Conservation (phyloP, 2,329 filamentous ascomycete genomes). For the Fusarium sp. region DNA sequence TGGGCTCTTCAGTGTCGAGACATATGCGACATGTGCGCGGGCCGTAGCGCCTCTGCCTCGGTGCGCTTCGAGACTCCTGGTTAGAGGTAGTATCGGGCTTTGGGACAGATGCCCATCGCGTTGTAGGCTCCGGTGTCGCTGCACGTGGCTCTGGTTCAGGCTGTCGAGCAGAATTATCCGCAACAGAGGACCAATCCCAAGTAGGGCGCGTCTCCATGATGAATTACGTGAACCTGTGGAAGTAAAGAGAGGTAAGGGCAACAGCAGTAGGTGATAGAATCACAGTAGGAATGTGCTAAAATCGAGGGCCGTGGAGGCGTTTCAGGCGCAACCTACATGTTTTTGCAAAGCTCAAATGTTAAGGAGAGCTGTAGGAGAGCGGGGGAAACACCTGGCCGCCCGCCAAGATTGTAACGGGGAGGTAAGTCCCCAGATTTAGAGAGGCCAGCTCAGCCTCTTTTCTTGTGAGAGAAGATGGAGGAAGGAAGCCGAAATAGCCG, state of each 20-base stretch:
- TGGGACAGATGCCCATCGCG: background rate
- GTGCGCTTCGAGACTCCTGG: conserved; percentile 17
- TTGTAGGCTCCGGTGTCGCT: conserved; percentile 1
- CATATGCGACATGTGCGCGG: conserved; percentile 89
- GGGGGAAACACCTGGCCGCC: conserved; percentile 33
- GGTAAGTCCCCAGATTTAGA: conserved; percentile 20
- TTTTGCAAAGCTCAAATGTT: conserved; percentile 27
- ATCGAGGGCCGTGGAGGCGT: conserved; percentile 29
- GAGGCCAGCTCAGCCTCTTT: conserved; percentile 45
- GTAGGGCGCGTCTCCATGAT: conserved; percentile 42
- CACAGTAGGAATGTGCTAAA: conserved; percentile 13
- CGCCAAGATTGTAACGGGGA: conserved; percentile 33
- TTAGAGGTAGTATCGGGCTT: conserved; percentile 3
- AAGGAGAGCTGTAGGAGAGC: conserved; percentile 22
- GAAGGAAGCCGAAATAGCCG: conserved; percentile 42
- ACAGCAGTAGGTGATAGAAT: conserved; percentile 12
- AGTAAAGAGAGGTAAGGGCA: conserved; percentile 23
- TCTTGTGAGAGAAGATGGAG: conserved; percentile 26
- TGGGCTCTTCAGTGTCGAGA: conserved; percentile 70
- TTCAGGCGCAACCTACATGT: conserved; percentile 42
- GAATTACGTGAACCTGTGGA: conserved; percentile 30
- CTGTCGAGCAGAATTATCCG: conserved; percentile 17
- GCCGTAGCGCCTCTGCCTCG: conserved; percentile 61
- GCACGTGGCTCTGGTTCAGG: conserved; percentile 12
- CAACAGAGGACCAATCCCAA: conserved; percentile 41